Percentiles rank a stretch among this genome's conserved stretches.
Evolutionary conservation across 2,329 filamentous ascomycete species (phyloP).

Genomic region (Dendryphion nanum): DNA sequence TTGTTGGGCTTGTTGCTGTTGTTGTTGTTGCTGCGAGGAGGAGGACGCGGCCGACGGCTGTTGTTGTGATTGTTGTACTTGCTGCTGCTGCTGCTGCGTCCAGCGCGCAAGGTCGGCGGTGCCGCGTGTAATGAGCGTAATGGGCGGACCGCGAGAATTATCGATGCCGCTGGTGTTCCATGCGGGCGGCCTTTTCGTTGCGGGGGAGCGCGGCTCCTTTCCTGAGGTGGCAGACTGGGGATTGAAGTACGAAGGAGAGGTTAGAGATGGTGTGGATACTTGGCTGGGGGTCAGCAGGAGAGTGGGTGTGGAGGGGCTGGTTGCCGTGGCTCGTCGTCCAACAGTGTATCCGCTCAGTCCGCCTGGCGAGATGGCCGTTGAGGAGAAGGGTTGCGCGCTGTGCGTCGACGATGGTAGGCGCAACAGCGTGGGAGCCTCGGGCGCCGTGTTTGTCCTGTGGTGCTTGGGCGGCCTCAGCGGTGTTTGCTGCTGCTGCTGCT

Average conservation of each 20-base stretch:
- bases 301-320: constrained; percentile 30
- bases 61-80: too few species aligned
- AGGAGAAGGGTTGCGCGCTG: constrained; percentile 5
- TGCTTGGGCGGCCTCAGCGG: constrained; percentile 21
- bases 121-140: constrained; percentile 50
- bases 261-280: constrained; percentile 14
- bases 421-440: constrained; percentile 24
- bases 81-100: constrained; percentile 21
- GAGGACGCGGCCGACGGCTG: too few species aligned
- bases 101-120: constrained; percentile 33
- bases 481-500: constrained; percentile 7
- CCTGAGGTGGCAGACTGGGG: constrained; percentile 25
- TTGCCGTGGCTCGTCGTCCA: constrained; percentile 3
- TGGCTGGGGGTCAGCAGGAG: constrained; percentile 14
- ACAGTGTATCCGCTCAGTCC: constrained; percentile 5
- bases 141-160: constrained; percentile 50
- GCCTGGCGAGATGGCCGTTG: constrained; percentile 20
- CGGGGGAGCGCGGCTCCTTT: constrained; percentile 30
- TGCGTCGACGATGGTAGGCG: constrained; percentile 30
- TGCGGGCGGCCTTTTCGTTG: constrained; percentile 43
- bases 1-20: too few species aligned
- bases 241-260: constrained; percentile 33
- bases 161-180: constrained; percentile 49
- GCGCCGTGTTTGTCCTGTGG: constrained; percentile 18
- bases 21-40: too few species aligned